Evolutionary conservation across 345 rosid genomes (phyloP).

Genomic region (Camelina neglecta): DNA sequence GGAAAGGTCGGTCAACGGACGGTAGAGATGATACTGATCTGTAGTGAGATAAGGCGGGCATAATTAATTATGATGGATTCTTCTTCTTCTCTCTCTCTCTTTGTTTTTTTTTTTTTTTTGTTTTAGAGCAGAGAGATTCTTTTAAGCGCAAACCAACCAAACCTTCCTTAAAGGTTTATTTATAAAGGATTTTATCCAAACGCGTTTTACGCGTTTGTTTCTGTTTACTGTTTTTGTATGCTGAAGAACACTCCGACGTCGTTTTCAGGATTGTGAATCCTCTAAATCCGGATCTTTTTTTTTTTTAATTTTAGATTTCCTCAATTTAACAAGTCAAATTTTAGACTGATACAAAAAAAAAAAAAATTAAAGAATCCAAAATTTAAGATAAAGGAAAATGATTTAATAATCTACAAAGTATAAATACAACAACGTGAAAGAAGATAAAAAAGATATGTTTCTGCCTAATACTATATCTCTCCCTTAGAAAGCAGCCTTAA

Average conservation of each 20-base stretch:
- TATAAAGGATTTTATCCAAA: slow-evolving; percentile 13
- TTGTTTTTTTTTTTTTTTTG: neutral
- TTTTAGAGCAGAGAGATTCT: neutral
- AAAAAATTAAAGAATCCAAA: no score
- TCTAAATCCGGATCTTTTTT: neutral
- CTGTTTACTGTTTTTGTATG: neutral
- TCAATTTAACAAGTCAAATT: neutral
- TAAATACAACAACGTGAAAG: no score
- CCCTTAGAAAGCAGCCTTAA: slow-evolving; percentile 15
- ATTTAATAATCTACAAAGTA: no score
- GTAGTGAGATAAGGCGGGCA: slow-evolving; percentile 49
- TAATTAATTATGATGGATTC: slow-evolving; percentile 17
- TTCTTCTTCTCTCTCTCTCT: neutral
- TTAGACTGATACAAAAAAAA: neutral
- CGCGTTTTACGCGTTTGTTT: slow-evolving; percentile 28
- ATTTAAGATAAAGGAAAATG: no score
- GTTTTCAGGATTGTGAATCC: slow-evolving; percentile 2
- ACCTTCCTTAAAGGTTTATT: slow-evolving; percentile 13
- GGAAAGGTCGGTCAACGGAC: slow-evolving; percentile 44
- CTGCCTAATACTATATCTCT: slow-evolving; percentile 1
- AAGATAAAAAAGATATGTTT: no score
- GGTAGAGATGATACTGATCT: slow-evolving; percentile 51
- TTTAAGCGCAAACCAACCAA: neutral
- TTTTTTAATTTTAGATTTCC: neutral
- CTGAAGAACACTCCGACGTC: neutral